Evolutionary conservation across 2,329 filamentous ascomycete species (phyloP).

Genomic region (Rhexocercosporidium sp.): DNA sequence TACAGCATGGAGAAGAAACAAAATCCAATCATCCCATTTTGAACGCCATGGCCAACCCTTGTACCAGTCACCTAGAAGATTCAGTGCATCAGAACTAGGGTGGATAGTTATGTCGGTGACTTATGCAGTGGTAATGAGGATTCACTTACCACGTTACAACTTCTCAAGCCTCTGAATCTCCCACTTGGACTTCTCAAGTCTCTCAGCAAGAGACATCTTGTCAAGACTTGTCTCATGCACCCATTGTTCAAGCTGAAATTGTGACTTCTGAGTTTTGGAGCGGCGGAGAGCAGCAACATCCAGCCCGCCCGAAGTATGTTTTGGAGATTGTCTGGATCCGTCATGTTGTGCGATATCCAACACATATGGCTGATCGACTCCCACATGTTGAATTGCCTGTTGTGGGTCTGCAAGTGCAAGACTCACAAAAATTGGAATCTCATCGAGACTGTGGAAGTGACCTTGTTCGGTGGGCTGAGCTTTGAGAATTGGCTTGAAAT

Average conservation of each 20-base stretch:
- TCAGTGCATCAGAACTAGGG: background rate
- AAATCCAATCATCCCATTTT: background rate
- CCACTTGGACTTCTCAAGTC: constrained; percentile 15
- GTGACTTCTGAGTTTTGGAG: background rate
- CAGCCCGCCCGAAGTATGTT: background rate
- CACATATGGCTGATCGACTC: no score
- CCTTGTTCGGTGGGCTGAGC: no score
- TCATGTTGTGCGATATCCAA: no score
- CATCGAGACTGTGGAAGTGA: no score
- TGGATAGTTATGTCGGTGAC: background rate
- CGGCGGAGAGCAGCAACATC: no score
- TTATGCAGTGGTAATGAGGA: background rate
- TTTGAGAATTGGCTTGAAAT: no score
- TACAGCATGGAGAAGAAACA: background rate
- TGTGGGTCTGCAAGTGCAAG: no score
- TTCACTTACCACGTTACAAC: background rate
- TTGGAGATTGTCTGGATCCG: no score
- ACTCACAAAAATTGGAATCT: no score
- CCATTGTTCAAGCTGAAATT: background rate
- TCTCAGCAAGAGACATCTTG: constrained; percentile 2
- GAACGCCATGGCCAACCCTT: background rate
- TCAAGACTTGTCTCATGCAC: background rate
- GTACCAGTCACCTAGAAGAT: background rate
- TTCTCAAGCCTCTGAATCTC: background rate
- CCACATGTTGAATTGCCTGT: no score